Percentiles rank a stretch among this genome's conserved stretches.
Evolutionary conservation across 148 eudicot species (phyloP).

Genomic region (Amaranthus hypochondriacus): DNA sequence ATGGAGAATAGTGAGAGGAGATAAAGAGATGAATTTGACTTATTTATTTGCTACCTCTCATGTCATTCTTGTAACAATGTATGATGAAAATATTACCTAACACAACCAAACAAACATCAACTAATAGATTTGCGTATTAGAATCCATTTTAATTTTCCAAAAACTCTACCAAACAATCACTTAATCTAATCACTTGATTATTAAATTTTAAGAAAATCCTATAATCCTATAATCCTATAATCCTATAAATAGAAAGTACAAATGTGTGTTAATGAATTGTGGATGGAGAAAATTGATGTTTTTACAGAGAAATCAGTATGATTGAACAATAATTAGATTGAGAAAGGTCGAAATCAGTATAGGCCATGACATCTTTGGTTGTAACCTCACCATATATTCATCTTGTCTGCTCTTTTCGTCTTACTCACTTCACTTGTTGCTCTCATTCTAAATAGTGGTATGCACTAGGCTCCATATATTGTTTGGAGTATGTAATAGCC

Average conservation of each 20-base stretch:
- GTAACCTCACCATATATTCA: constrained; percentile 3
- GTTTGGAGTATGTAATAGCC: neutral
- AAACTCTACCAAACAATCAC: too few species aligned
- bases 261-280: neutral
- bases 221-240: neutral
- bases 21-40: too few species aligned
- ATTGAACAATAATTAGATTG: neutral
- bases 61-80: too few species aligned
- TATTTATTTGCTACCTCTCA: too few species aligned
- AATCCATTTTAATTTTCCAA: too few species aligned
- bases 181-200: too few species aligned
- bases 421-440: constrained; percentile 3
- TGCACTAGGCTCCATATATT: neutral
- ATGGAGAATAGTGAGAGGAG: too few species aligned
- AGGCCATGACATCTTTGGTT: constrained; percentile 1
- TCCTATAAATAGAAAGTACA: too few species aligned
- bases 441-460: neutral
- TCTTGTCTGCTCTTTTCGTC: constrained; percentile 16
- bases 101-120: too few species aligned
- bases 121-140: too few species aligned
- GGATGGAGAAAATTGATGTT: neutral
- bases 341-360: neutral
- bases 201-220: neutral
- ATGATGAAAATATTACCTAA: too few species aligned
- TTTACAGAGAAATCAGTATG: neutral